A percentile compares a stretch with the other conserved stretches of the same genome.
Conservation (phyloP, 495 filamentous ascomycete species). For the Penicillium chermesinum region DNA sequence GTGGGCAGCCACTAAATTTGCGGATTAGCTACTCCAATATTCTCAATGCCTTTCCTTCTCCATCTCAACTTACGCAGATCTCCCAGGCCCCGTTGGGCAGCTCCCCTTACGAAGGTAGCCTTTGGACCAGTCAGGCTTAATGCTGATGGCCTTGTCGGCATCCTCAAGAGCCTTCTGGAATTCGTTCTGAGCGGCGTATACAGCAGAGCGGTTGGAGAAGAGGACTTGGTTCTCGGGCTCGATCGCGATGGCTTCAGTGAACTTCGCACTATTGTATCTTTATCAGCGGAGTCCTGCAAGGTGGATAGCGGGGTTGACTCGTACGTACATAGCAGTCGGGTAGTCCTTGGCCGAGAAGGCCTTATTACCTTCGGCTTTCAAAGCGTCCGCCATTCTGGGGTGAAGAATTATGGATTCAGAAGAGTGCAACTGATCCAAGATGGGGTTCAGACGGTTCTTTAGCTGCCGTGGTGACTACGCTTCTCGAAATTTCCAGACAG, state of each 20-base stretch:
- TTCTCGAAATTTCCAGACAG: constrained; percentile 49
- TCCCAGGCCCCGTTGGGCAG: constrained; percentile 79
- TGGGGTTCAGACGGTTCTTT: constrained; percentile 11
- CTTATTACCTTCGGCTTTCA: constrained; percentile 97
- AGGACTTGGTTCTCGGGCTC: constrained; percentile 89
- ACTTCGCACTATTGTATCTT: constrained; percentile 65
- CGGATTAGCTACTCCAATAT: no score
- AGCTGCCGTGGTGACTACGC: constrained; percentile 24
- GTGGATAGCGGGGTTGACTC: constrained; percentile 30
- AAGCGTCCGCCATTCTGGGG: constrained; percentile 49
- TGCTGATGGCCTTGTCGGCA: constrained; percentile 83
- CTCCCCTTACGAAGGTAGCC: constrained; percentile 89
- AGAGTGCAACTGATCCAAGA: neutral
- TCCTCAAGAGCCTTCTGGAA: constrained; percentile 81
- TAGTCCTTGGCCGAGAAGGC: constrained; percentile 97
- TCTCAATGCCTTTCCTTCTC: no score
- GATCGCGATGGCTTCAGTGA: constrained; percentile 86
- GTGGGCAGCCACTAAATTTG: constrained; percentile 64
- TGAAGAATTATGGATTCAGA: constrained; percentile 1
- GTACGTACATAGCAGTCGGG: constrained; percentile 90
- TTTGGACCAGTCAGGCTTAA: constrained; percentile 98
- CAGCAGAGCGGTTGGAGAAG: constrained; percentile 95
- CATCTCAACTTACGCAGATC: constrained; percentile 70
- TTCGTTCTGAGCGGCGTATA: constrained; percentile 86
- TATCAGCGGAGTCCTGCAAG: constrained; percentile 1